Percentiles rank a stretch among this genome's conserved stretches.
phyloP scores from a whole-genome alignment of 208 protist genomes.

The Lotmaria passim region DNA sequence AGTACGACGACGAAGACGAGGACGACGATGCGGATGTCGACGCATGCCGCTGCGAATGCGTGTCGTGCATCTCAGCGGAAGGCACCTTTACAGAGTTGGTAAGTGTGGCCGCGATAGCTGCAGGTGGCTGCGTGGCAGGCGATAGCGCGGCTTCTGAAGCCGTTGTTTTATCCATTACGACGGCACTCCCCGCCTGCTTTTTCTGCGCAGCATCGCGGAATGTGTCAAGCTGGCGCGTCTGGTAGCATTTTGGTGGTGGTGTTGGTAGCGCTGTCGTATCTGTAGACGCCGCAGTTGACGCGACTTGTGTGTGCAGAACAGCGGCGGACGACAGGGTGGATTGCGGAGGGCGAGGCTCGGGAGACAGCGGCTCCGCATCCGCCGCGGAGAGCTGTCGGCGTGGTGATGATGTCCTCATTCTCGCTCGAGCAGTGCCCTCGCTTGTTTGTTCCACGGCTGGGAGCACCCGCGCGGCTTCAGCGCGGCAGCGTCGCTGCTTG shows the following conservation, averaged over 20 bases:
- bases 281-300: background rate
- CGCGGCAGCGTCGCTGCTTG: background rate
- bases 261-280: background rate
- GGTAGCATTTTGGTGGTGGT: background rate
- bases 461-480: background rate
- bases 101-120: background rate
- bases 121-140: background rate
- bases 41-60: background rate
- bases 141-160: background rate
- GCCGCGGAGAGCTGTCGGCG: background rate
- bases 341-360: constrained; percentile 9
- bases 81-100: background rate
- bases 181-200: background rate
- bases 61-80: background rate
- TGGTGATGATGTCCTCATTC: background rate
- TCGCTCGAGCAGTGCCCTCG: background rate
- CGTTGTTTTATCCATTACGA: background rate
- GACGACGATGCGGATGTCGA: background rate
- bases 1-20: background rate
- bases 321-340: background rate
- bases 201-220: background rate
- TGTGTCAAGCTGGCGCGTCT: no score
- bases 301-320: background rate
- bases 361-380: background rate
- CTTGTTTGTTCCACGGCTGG: background rate